A percentile compares a stretch with the other conserved stretches of the same genome.
Conservation (phyloP, 1,284 basidiomycete genomes). For the Cryptococcus neoformans region DNA sequence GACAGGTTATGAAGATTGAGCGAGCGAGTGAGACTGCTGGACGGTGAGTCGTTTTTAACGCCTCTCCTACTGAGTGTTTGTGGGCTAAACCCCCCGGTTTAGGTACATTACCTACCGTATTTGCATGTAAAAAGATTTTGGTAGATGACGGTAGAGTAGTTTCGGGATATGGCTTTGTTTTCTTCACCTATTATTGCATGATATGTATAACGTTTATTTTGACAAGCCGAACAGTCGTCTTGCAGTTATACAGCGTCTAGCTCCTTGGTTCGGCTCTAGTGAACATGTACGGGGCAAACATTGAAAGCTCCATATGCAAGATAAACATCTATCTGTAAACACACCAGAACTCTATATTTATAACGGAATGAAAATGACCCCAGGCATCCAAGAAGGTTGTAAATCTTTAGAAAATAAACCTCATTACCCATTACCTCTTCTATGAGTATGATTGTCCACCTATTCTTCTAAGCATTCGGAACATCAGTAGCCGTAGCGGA, state of each 20-base stretch:
- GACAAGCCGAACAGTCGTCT: too few relatives aligned
- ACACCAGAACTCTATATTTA: not conserved
- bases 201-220: not conserved
- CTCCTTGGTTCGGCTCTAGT: too few relatives aligned
- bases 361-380: too few relatives aligned
- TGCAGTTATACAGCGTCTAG: too few relatives aligned
- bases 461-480: too few relatives aligned
- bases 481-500: not conserved
- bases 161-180: not conserved
- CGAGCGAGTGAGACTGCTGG: slow-evolving; percentile 95
- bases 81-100: not conserved
- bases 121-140: slow-evolving; percentile 35
- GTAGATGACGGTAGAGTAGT: not conserved
- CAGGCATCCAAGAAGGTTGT: too few relatives aligned
- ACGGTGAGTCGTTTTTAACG: slow-evolving; percentile 55
- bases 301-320: too few relatives aligned
- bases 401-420: too few relatives aligned
- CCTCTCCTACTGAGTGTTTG: not conserved
- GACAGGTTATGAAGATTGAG: slow-evolving; percentile 98
- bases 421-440: too few relatives aligned
- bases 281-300: too few relatives aligned
- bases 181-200: not conserved
- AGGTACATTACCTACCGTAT: slow-evolving; percentile 50
- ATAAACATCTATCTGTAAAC: too few relatives aligned
- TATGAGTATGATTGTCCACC: too few relatives aligned